A percentile compares a stretch with the other conserved stretches of the same genome.
These are phyloP conservation scores for Agastache rugosa DNA, from an alignment of 257 asterid species.

Conservation along the genomic window DNA sequence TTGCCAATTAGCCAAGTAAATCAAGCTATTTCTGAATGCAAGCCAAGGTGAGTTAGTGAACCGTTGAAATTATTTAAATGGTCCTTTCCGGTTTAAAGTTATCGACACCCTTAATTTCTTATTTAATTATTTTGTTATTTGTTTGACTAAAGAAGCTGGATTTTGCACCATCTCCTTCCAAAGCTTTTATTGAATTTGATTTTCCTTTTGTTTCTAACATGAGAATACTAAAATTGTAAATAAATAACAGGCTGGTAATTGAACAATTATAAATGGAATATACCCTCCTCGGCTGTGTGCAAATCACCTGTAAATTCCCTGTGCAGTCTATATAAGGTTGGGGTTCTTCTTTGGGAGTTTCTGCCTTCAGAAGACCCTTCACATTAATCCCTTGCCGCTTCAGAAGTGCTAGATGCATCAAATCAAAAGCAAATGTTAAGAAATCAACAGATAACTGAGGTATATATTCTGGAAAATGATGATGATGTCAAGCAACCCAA, in stretches of 20 bases:
- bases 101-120: not conserved
- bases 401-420: slow-evolving; percentile 71
- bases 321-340: slow-evolving; percentile 88
- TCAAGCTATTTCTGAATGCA: not conserved
- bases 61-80: not conserved
- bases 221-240: slow-evolving; percentile 8
- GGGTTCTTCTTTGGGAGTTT: slow-evolving; percentile 89
- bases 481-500: slow-evolving; percentile 14
- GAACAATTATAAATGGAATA: slow-evolving; percentile 1
- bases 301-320: slow-evolving; percentile 86
- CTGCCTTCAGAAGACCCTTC: slow-evolving; percentile 91
- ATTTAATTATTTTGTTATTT: not conserved
- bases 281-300: slow-evolving; percentile 36
- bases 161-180: slow-evolving; percentile 20
- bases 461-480: slow-evolving; percentile 30
- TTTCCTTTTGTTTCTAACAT: slow-evolving; percentile 6
- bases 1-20: slow-evolving; percentile 13
- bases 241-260: slow-evolving; percentile 24
- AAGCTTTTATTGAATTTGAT: slow-evolving; percentile 16
- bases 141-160: slow-evolving; percentile 7
- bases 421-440: slow-evolving; percentile 32
- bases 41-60: slow-evolving; percentile 5
- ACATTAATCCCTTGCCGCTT: slow-evolving; percentile 97
- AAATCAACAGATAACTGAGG: slow-evolving; percentile 22
- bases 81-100: not conserved